Base-by-base conservation (phyloP, 2,329 filamentous ascomycete species). In the Volutella citrinella region DNA sequence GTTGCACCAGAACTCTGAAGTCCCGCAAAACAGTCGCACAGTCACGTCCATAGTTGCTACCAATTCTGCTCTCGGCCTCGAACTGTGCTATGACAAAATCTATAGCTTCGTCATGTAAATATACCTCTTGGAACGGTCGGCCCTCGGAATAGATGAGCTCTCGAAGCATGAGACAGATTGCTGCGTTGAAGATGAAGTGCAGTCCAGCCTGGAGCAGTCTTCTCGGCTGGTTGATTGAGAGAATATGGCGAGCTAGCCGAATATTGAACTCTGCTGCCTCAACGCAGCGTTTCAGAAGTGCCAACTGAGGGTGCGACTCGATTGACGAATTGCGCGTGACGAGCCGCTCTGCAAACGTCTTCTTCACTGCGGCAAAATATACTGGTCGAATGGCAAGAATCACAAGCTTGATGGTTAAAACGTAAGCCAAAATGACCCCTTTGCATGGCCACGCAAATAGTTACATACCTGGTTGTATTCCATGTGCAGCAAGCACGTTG, bases 121-220 rank as follows among this genome's bases (percentile, higher is more conserved):
- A n/a, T n/a, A n/a, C n/a, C n/a, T n/a, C n/a, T n/a, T n/a, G n/a
- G 14, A 73, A 56, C 45, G 53, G 28, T 15, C 40, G 38, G 19
- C 46, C 38, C 21, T 60, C 55, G 15, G 57, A 51, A 24, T 59
- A 59, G 4, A 70, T 54, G 16, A 73, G 57, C 38, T 66, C 61
- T 38, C 68, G 61, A 33, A 75, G 57, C 34, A 71, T 61, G 19
- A 75, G 57, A 13, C 72, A 60, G 22, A 72, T 59, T 35, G 69
- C 66, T 4, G 70, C 68, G 47, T 71, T 72, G 56, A 74, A 73
- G 23, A 73, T 60, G 43, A 66, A 63, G 51, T 74, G 70, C 30
- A 74, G 55, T 9, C 65, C 65, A 1, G 63, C 58, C 24, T 71
- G 62, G 8, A 69, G 57, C 4, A 70, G 59, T 42, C 65, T 69